phyloP scores from a whole-genome alignment of 2,329 filamentous ascomycete species.

The Fusarium tupiense region DNA sequence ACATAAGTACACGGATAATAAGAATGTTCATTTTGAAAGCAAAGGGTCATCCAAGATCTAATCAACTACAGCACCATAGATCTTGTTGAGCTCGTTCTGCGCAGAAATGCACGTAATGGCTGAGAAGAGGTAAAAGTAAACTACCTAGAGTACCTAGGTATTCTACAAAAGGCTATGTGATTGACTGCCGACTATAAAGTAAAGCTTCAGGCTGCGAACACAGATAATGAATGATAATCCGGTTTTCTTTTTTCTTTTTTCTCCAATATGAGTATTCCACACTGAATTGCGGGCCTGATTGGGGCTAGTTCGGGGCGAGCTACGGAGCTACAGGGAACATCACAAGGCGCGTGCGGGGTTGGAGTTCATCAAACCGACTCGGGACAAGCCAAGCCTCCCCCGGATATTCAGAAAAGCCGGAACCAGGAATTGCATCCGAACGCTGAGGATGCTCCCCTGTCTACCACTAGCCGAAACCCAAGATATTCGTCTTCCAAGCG shows the following conservation, averaged over 20 bases:
- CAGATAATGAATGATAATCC: fast-evolving
- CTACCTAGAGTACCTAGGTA: no score
- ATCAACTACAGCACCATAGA: no score
- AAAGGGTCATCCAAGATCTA: no score
- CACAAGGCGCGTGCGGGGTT: background rate
- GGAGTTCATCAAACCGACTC: background rate
- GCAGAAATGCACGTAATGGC: no score
- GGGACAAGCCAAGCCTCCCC: background rate
- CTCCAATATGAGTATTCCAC: no score
- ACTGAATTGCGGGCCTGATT: background rate
- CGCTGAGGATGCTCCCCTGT: background rate
- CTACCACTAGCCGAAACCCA: background rate
- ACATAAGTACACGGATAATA: no score
- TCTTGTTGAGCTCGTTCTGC: fast-evolving
- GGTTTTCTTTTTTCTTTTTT: no score
- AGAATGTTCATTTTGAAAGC: fast-evolving
- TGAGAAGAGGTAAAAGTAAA: no score
- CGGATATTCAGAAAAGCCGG: background rate
- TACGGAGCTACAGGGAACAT: background rate
- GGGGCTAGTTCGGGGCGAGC: background rate
- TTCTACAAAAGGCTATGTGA: no score
- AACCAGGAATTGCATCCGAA: background rate
- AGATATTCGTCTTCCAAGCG: no score
- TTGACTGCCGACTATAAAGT: no score
- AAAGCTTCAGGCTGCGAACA: no score